These are phyloP conservation scores for Curvularia spicifera DNA, from an alignment of 2,329 filamentous ascomycete genomes.

Conservation along the genomic window DNA sequence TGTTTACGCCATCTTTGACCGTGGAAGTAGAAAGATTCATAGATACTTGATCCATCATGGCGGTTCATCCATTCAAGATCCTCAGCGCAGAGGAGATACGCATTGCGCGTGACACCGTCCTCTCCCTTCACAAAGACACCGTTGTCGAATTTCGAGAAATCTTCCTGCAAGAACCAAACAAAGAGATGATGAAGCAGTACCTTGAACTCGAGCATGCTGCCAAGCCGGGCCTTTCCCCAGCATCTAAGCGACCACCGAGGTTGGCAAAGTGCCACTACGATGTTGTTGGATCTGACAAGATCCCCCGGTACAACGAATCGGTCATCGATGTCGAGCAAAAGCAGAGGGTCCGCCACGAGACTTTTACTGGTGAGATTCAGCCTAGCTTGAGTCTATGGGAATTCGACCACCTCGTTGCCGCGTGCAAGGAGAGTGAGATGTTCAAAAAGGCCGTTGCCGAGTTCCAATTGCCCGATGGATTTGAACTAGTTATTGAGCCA, in stretches of 20 bases:
- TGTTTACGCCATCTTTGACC: not conserved
- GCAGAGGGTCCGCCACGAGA: constrained; percentile 53
- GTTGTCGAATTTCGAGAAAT: constrained; percentile 59
- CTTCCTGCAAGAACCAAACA: constrained; percentile 59
- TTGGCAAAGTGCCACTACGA: constrained; percentile 63
- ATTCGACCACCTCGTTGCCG: constrained; percentile 45
- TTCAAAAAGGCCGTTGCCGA: constrained; percentile 61
- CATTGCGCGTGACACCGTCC: constrained; percentile 58
- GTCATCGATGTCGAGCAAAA: constrained; percentile 56
- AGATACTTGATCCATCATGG: constrained; percentile 32
- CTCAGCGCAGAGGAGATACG: constrained; percentile 63
- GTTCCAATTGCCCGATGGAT: constrained; percentile 61
- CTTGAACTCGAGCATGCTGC: constrained; percentile 56
- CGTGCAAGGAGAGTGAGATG: constrained; percentile 59
- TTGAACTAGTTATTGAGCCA: constrained; percentile 62
- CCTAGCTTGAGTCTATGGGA: constrained; percentile 57
- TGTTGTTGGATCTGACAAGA: constrained; percentile 59
- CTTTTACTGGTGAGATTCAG: constrained; percentile 57
- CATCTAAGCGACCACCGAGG: constrained; percentile 55
- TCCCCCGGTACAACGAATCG: constrained; percentile 63
- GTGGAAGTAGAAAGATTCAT: not conserved
- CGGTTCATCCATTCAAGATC: constrained; percentile 62
- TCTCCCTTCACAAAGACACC: constrained; percentile 47
- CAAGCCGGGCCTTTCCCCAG: constrained; percentile 45
- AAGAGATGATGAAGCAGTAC: constrained; percentile 56